Evolutionary conservation across 192 early-diverging fungal genomes (phyloP).

Genomic region (Lobulomyces angularis): DNA sequence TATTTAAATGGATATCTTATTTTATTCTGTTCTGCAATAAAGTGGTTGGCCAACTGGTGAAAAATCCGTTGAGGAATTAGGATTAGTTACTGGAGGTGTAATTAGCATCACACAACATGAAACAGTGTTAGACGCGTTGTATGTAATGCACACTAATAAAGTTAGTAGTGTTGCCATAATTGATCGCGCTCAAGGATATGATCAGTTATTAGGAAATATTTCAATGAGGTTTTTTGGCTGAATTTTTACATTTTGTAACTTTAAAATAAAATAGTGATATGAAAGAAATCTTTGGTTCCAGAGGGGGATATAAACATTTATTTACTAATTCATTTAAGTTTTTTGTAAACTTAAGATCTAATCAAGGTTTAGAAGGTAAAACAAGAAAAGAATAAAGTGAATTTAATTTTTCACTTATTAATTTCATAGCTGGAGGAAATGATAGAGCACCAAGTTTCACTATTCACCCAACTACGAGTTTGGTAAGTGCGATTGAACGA

Average conservation of each 20-base stretch:
- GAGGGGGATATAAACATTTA: conserved; percentile 26
- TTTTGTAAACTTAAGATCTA: conserved; percentile 21
- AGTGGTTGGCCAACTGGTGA: conserved; percentile 18
- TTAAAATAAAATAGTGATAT: no score
- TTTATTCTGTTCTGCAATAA: no score
- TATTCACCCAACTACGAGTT: conserved; percentile 24
- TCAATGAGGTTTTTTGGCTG: no score
- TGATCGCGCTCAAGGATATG: conserved; percentile 8
- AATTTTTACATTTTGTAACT: no score
- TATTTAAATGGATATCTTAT: no score
- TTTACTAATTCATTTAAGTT: conserved; percentile 24
- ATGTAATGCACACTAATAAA: conserved; percentile 30
- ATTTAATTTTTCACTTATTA: no score
- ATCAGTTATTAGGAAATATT: no score
- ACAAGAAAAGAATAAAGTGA: no score
- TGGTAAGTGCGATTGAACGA: conserved; percentile 34
- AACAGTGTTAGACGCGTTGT: conserved; percentile 30
- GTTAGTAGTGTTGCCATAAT: conserved; percentile 38
- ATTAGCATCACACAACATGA: conserved; percentile 17
- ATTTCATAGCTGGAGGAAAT: conserved; percentile 13
- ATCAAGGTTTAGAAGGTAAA: conserved; percentile 24
- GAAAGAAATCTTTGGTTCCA: conserved; percentile 26
- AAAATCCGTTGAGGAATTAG: conserved; percentile 22
- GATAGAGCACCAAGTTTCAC: conserved; percentile 24
- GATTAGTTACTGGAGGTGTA: conserved; percentile 22